Evolutionary conservation across 805 yeast genomes (phyloP).

Genomic region (Kockiozyma suomiensis): DNA sequence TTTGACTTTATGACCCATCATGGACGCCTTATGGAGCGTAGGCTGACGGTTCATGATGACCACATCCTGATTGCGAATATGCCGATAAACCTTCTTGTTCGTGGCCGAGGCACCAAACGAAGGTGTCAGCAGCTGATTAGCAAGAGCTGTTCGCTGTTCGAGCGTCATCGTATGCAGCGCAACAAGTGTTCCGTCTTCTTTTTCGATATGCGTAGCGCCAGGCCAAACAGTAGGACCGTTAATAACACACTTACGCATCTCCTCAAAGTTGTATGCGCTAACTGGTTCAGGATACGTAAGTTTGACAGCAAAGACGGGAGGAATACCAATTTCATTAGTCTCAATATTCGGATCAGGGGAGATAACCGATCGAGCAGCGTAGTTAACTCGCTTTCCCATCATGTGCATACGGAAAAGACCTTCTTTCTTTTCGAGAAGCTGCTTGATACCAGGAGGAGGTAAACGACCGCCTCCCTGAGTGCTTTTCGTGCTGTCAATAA

Average conservation of each 20-base stretch:
- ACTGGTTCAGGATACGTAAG: conserved; percentile 98
- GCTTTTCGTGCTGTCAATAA: conserved; percentile 88
- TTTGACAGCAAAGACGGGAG: conserved; percentile 96
- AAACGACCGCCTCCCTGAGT: conserved; percentile 67
- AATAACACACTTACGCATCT: conserved; percentile 88
- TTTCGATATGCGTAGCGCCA: conserved; percentile 94
- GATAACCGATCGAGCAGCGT: conserved; percentile 98
- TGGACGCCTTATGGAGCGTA: conserved; percentile 96
- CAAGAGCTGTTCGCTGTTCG: conserved; percentile 93
- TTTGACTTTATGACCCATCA: conserved; percentile 99
- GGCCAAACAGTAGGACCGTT: conserved; percentile 99
- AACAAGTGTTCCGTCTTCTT: conserved; percentile 86
- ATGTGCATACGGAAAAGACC: conserved; percentile 97
- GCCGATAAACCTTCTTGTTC: conserved; percentile 93
- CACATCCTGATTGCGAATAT: conserved; percentile 90
- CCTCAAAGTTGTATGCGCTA: conserved; percentile 85
- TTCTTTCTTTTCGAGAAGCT: conserved; percentile 96
- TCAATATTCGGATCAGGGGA: conserved; percentile 98
- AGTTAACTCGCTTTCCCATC: conserved; percentile 99
- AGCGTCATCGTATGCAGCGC: conserved; percentile 84
- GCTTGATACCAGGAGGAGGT: conserved; percentile 94
- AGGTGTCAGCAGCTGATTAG: conserved; percentile 93
- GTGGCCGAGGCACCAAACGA: conserved; percentile 42
- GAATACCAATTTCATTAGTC: conserved; percentile 97
- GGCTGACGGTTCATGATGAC: conserved; percentile 99